Evolutionary conservation across 208 protist genomes (phyloP), one percentile per base, ranked within the genome.

Genomic region (Leishmania gerbilli): DNA sequence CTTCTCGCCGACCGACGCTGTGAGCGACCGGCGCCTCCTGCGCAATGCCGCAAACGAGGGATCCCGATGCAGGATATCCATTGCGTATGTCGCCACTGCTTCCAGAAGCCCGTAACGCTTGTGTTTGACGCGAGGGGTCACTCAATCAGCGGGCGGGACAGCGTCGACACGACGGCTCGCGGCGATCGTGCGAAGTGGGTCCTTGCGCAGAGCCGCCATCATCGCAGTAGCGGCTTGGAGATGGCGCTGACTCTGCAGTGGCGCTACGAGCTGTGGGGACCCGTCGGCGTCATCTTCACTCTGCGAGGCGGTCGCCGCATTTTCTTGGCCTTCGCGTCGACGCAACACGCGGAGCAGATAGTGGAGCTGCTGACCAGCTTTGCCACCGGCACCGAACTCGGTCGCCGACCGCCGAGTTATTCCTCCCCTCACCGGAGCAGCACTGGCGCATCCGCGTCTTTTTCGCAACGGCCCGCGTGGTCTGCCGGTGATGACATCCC

Each of bases 191-290:
- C 24, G 21, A 27, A 40, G 74, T 19, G 56, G 74, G 15, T 7
- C 21, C 17, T 34, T 42, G 21, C 55, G 37, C 34, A n/a, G 56
- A 8, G 13, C 34, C 74, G 34, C 7, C 37, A 27, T 51, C 56
- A n/a, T n/a, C 56, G 40, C 74, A 13, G 53, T 64, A 6, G 7
- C 72, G 31, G 49, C 34, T 13, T 8, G 47, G 51, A 42, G 19
- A 62, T 27, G 19, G 15, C 1, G 31, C 17, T 31, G 17, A 37
- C 34, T 74, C 71, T 85, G 53, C 69, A 76, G 42, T 90, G 87
- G 87, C 72, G 72, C 27, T 90, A 87, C 69, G 82, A 82, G 24
- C 77, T 91, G 72, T 91, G 85, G 84, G 88, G 88, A 0, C 85
- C 88, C 17, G 83, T 88, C 0, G 88, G 88, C 31, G 45, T 91